Evolutionary conservation across 768 basidiomycete species (phyloP).

Genomic region (Lentinula raphanica): DNA sequence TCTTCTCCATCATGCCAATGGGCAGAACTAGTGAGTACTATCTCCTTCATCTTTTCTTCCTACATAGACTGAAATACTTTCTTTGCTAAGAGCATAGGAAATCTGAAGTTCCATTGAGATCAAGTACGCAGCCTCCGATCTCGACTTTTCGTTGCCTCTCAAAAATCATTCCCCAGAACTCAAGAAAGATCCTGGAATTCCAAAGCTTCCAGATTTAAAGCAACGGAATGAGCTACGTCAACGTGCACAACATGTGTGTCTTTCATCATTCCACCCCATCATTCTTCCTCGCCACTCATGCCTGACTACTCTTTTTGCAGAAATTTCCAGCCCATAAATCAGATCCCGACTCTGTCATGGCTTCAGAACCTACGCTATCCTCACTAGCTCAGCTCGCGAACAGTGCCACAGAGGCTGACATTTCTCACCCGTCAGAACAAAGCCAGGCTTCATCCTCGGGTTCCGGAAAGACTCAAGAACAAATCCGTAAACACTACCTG

Average conservation of each 20-base stretch:
- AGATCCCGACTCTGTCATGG: slow-evolving; percentile 64
- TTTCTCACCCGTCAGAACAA: slow-evolving; percentile 1
- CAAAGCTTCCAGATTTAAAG: slow-evolving; percentile 74
- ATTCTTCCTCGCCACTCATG: neutral
- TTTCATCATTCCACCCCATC: neutral
- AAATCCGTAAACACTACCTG: slow-evolving; percentile 68
- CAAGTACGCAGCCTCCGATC: slow-evolving; percentile 9
- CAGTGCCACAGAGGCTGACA: slow-evolving; percentile 20
- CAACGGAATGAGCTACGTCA: slow-evolving; percentile 46
- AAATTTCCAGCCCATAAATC: slow-evolving; percentile 18
- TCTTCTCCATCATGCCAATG: slow-evolving; percentile 25
- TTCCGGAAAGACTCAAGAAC: slow-evolving; percentile 52
- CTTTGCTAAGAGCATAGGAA: slow-evolving; percentile 33
- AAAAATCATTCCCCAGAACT: slow-evolving; percentile 43
- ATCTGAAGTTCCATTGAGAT: slow-evolving; percentile 29
- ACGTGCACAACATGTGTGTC: slow-evolving; percentile 36
- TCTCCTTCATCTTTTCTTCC: neutral
- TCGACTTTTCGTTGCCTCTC: neutral
- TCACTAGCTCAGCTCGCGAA: slow-evolving; percentile 11
- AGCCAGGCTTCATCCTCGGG: slow-evolving; percentile 29
- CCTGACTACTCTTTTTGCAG: slow-evolving; percentile 14
- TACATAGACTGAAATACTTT: neutral
- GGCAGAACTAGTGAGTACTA: slow-evolving; percentile 34
- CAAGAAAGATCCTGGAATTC: slow-evolving; percentile 87
- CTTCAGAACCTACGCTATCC: slow-evolving; percentile 65